Base-by-base conservation (phyloP, 1,139 yeast species). In the Kazachstania sp. region DNA sequence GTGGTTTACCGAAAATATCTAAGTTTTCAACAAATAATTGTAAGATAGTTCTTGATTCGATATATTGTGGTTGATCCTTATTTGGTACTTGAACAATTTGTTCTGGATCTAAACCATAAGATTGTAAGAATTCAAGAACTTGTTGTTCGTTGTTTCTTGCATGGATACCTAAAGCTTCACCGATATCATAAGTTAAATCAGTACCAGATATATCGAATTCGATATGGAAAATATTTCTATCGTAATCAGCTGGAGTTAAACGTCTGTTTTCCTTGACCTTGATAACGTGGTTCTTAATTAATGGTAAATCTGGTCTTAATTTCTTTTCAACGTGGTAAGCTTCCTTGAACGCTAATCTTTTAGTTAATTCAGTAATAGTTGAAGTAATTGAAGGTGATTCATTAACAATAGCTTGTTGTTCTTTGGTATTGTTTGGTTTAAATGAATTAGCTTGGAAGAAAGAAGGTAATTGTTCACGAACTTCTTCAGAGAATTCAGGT, bases 121-220 rank as follows among this genome's bases (percentile, higher is more conserved):
- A 76, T 31, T 73, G 59, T 57, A 92, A 74, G 67, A 92, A 92
- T 53, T 74, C 75, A 47, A 73, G 78, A 45, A 88, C 96, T 44
- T 72, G 75, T 32, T 71, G 75, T 35, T 74, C 66, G 55, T 79
- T 77, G 71, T 92, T 92, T 63, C 94, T 83, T 42, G 95, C 97
- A 61, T 92, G 97, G 51, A 92, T 79, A 62, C 97, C 98, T 53
- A 92, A 78, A 8, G 97, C 96, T 72, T 92, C 98, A 65, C 98
- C 98, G 63, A 92, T 86, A 54, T 82, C 94, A 65, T 92, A 92
- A 46, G 79, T 86, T 65, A 92, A 75, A 29, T 95, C 97, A 39
- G 97, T 88, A 45, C 95, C 95, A 44, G 90, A 70, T 59, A 82
- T 77, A 65, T 92, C 98, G 58, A 92, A 86, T 70, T 92, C 97